Conservation (phyloP, 1,284 basidiomycete genomes). For the Trametes sp. region DNA sequence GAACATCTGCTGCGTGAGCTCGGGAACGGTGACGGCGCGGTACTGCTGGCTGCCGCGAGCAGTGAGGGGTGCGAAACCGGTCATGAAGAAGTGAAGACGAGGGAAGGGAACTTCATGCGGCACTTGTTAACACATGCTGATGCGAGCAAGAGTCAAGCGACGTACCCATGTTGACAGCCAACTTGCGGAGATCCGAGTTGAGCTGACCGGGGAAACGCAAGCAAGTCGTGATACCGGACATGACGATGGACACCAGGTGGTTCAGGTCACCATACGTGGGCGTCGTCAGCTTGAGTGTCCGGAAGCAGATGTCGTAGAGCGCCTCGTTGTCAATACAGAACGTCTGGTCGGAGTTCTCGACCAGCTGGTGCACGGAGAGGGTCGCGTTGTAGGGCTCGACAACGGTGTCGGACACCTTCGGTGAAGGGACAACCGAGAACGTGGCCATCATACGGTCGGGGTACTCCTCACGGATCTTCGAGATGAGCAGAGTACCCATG, state of each 20-base stretch:
- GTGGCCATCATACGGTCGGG: constrained; percentile 98
- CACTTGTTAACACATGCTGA: background rate
- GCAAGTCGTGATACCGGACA: constrained; percentile 97
- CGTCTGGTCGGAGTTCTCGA: constrained; percentile 96
- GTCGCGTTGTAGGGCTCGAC: constrained; percentile 98
- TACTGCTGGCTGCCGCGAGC: constrained; percentile 93
- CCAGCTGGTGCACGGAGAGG: constrained; percentile 93
- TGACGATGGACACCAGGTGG: constrained; percentile 96
- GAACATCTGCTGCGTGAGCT: constrained; percentile 98
- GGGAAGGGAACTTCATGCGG: constrained; percentile 85
- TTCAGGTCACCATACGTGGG: constrained; percentile 98
- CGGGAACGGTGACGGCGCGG: constrained; percentile 94
- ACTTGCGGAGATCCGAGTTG: constrained; percentile 96
- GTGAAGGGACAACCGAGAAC: constrained; percentile 94
- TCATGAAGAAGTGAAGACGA: constrained; percentile 99
- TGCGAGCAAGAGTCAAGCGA: constrained; percentile 16
- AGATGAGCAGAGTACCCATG: constrained; percentile 90
- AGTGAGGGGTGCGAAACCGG: constrained; percentile 95
- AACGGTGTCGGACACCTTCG: constrained; percentile 97
- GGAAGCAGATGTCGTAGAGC: constrained; percentile 97
- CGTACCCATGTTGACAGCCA: constrained; percentile 98
- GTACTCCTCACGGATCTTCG: constrained; percentile 93
- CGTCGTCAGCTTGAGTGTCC: constrained; percentile 92
- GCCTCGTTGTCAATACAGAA: constrained; percentile 99
- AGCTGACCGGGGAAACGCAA: constrained; percentile 98